Evolutionary conservation across 2,329 filamentous ascomycete genomes (phyloP), one percentile per base, ranked within the genome.

Genomic region (Monosporascus ibericus): DNA sequence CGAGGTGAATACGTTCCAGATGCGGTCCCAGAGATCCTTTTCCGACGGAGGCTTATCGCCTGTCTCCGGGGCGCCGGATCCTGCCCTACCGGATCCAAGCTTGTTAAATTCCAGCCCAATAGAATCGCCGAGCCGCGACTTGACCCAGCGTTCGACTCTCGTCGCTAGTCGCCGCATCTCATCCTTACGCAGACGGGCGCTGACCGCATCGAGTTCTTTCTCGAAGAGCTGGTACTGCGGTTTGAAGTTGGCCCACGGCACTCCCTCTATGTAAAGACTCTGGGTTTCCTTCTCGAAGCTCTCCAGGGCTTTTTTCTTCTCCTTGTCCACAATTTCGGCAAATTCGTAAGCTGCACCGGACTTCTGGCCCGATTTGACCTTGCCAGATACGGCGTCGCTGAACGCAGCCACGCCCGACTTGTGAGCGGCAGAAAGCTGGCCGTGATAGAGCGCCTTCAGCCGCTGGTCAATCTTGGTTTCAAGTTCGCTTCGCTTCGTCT

Each of bases 91-190:
- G 37, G 90, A 94, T 4, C 92, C 92, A 48, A 97, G 82, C 67
- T 92, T 94, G 74, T 96, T 97, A 79, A 99, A 97, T 66, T 97
- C 92, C 18, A 97, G 74, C 15, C 92, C 91, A 44, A 97, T 79
- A 17, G 89, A 89, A 67, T 99, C 94, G 36, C 86, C 85, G 36
- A 99, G 79, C 47, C 91, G 86, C 53, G 90, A 90, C 64, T 87
- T 86, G 57, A 99, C 92, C 90, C 92, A 96, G 61, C 92, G 84
- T 73, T 99, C 94, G 24, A 96, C 88, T 20, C 94, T 83, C 34
- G 86, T 94, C 2, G 94, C 92, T 57, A 99, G 75, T 22, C 94
- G 85, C 56, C 92, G 85, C 90, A 99, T 96, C 72, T 99, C 94
- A 60, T 99, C 94, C 66, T 94, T 92, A 61, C 94, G 84, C 60